A percentile compares a stretch with the other conserved stretches of the same genome.
These are phyloP conservation scores for Tausonia pullulans DNA, from an alignment of 1,284 basidiomycete genomes.

Conservation along the genomic window DNA sequence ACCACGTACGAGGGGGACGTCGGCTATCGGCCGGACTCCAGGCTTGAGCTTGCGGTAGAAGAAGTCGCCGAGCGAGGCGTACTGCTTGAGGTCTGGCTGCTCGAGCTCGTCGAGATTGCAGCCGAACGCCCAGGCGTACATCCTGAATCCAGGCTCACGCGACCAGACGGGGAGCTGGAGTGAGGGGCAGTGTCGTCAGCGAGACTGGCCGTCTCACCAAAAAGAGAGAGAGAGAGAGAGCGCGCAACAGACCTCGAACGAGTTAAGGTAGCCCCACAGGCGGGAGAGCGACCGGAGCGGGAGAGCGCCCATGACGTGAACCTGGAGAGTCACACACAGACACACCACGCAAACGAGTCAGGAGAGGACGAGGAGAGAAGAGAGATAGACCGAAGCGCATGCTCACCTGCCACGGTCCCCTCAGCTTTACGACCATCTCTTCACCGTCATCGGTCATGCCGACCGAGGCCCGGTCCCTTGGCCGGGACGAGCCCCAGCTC, in stretches of 20 bases:
- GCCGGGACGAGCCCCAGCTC: slow-evolving; percentile 22
- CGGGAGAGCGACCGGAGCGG: slow-evolving; percentile 88
- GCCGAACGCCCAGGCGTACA: slow-evolving; percentile 80
- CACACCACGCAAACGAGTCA: not conserved
- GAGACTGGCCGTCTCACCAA: not conserved
- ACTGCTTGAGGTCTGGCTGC: slow-evolving; percentile 59
- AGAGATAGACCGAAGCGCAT: not conserved
- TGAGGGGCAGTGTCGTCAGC: slow-evolving; percentile 19
- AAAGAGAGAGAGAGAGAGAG: not conserved
- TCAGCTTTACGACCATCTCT: slow-evolving; percentile 48
- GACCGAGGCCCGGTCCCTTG: slow-evolving; percentile 38
- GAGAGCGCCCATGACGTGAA: slow-evolving; percentile 88
- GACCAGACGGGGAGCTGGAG: slow-evolving; percentile 74
- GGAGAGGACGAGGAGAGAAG: not conserved
- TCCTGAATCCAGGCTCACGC: slow-evolving; percentile 70
- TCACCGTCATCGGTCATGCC: slow-evolving; percentile 51
- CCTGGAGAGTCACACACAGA: slow-evolving; percentile 41
- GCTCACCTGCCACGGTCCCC: slow-evolving; percentile 90
- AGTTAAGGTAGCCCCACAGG: slow-evolving; percentile 92
- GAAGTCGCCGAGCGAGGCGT: slow-evolving; percentile 80
- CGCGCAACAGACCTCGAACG: slow-evolving; percentile 43
- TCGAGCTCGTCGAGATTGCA: slow-evolving; percentile 92
- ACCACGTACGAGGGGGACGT: slow-evolving; percentile 56
- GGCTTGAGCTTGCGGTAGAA: slow-evolving; percentile 83
- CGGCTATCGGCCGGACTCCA: slow-evolving; percentile 68